Evolutionary conservation across 164 flowering plant species (phyloP), one percentile per base, ranked within the genome.

Genomic region (Brasenia schreberi): DNA sequence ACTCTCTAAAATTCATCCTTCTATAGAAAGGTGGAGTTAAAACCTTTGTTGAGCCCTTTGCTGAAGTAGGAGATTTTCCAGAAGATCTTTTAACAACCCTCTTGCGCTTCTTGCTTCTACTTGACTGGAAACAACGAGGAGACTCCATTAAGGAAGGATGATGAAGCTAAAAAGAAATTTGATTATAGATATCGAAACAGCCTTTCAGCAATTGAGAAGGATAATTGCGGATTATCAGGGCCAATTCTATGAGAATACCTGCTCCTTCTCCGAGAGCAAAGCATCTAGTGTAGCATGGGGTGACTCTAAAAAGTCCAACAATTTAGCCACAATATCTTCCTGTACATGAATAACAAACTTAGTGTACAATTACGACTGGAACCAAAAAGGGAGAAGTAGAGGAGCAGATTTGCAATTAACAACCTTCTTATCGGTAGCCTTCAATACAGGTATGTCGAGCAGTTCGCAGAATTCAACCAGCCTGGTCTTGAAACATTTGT

Each of bases 391-490:
- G 18, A 61, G 67, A 19, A 53, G 52, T 33, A 33, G 39, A 33
- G 39, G 39, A 33, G 39, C 39, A 33, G 4, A 33, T 33, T 2
- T 33, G 39, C 39, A 33, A 18, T 61, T 59, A 23, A 70, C 27
- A 62, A 92, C 99, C 99, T 95, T 95, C 75, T 75, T 92, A 49
- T 83, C 71, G 43, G 83, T 76, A 69, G 87, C 72, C 75, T 79
- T 95, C 10, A 83, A 18, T 74, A 90, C 72, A 33, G 85, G 81
- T 68, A 95, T 74, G 77, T 95, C 97, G 65, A 94, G 81, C 39
- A 89, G 65, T 69, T 94, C 95, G 69, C 98, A 94, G 66, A 94
- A 75, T 63, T 91, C 97, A 73, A 80, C 59, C 77, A 94, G 65
- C 62, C 84, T 90, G 72, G 87, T 94, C 77, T 88, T 90, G 61